Base-by-base conservation (phyloP, 1,284 basidiomycete genomes). In the Afroboletus lepidellus region DNA sequence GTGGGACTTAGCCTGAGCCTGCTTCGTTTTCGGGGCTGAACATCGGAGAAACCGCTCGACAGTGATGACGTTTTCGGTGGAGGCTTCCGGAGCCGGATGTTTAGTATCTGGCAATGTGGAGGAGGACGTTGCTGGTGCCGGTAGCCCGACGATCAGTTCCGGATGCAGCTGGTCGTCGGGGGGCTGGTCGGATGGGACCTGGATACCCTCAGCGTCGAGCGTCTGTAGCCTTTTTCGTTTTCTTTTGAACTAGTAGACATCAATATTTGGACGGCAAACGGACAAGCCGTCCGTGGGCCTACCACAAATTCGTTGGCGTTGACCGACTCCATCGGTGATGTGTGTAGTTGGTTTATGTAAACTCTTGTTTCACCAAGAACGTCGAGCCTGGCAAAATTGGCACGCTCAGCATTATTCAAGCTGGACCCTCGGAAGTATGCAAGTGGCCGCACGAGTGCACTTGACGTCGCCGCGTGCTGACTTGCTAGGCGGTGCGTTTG, bases 301-400 rank as follows among this genome's bases (percentile, higher is more conserved):
- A 70, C 65, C 58, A 71, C 62, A 24, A 69, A 63, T 53, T 66
- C 66, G 16, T 56, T 48, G 15, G 39, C 23, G 27, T 53, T 46
- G 43, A 46, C 32, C n/a, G n/a, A n/a, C 20, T 50, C 51, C 53
- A 61, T 62, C 21, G 23, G 18, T 6, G 21, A 41, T 15, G 29
- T 9, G 11, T 37, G 7, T 4, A 5, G n/a, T 51, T 32, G 42
- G 12, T 29, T n/a, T n/a, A n/a, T n/a, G n/a, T n/a, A n/a, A n/a
- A n/a, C n/a, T n/a, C n/a, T 23, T 13, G 33, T 18, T 13, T 20
- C 15, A 36, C 21, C 5, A 34, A 23, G 20, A 34, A 6, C 33
- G 33, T 15, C n/a, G 3, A 30, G n/a, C 21, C 34, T 23, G 20
- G 34, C 20, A 36, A 27, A 23, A 23, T 18, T 38, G 9, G 3